These are phyloP conservation scores for Colletotrichum siamense DNA, from an alignment of 2,329 filamentous ascomycete species.

Conservation along the genomic window DNA sequence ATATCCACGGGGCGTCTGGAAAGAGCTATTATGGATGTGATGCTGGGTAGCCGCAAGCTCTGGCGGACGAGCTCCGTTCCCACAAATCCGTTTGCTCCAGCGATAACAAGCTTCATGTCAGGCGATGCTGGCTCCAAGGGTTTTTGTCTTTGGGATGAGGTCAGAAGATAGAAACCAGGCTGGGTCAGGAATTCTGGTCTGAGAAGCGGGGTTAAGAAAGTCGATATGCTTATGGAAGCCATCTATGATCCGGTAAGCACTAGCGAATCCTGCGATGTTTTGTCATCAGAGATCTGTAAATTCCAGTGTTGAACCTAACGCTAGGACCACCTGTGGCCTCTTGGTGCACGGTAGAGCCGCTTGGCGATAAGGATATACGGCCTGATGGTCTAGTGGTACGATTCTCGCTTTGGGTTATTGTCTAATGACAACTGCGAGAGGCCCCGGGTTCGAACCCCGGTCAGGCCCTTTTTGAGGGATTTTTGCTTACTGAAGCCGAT, in stretches of 20 bases:
- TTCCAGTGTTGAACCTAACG: neutral
- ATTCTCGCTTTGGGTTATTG: neutral
- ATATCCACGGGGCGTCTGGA: constrained; percentile 37
- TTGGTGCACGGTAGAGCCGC: neutral
- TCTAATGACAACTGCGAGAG: neutral
- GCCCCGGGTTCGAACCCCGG: neutral
- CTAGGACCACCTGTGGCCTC: neutral
- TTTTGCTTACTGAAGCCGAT: neutral
- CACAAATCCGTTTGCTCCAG: constrained; percentile 47
- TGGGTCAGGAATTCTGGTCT: neutral
- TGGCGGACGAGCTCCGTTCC: constrained; percentile 49
- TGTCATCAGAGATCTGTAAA: neutral
- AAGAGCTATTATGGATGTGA: constrained; percentile 47
- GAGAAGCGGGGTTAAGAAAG: neutral
- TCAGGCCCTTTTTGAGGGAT: neutral
- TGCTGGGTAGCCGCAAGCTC: constrained; percentile 36
- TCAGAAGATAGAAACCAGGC: neutral
- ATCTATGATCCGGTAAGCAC: neutral
- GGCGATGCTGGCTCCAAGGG: constrained; percentile 7
- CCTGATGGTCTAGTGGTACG: neutral
- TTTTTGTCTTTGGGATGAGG: neutral
- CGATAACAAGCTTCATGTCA: constrained; percentile 50
- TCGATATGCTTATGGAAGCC: neutral
- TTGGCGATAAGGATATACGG: neutral
- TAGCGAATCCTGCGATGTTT: neutral